Percentiles rank a stretch among this genome's conserved stretches.
Evolutionary conservation across 192 early-diverging fungal genomes (phyloP).

Genomic region (Geranomyces michiganensis): DNA sequence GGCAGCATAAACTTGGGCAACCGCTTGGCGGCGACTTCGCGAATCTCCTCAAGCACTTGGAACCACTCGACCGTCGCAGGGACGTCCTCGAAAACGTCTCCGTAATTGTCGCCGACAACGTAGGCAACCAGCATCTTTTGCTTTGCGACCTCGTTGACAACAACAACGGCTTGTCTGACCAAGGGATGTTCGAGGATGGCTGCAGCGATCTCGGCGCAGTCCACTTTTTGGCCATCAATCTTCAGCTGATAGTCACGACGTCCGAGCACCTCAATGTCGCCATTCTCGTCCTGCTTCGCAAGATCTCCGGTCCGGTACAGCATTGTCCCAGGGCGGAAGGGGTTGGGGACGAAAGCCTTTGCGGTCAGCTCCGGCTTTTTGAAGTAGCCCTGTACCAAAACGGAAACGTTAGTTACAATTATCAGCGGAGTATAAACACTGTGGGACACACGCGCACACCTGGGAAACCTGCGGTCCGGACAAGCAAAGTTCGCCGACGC

Average conservation of each 20-base stretch:
- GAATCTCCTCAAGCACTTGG: not conserved
- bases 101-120: not conserved
- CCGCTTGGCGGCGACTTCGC: not conserved
- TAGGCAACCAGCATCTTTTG: conserved; percentile 10
- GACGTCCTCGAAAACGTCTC: not conserved
- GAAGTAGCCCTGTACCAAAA: conserved; percentile 18
- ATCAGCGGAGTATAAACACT: conserved; percentile 7
- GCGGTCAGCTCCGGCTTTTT: conserved; percentile 32
- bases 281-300: not conserved
- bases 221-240: conserved; percentile 37
- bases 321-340: conserved; percentile 12
- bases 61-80: not conserved
- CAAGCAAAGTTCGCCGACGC: conserved; percentile 49
- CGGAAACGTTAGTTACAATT: no score
- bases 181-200: conserved; percentile 1
- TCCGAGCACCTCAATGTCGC: conserved; percentile 19
- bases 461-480: conserved; percentile 34
- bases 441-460: conserved; percentile 24
- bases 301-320: conserved; percentile 45
- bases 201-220: not conserved
- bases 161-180: not conserved
- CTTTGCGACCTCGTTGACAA: not conserved
- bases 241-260: conserved; percentile 52
- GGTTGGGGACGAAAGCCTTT: conserved; percentile 30
- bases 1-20: not conserved